A percentile compares a stretch with the other conserved stretches of the same genome.
Evolutionary conservation across 306 rosid species (phyloP).

Genomic region (Ochetophila trinervis): DNA sequence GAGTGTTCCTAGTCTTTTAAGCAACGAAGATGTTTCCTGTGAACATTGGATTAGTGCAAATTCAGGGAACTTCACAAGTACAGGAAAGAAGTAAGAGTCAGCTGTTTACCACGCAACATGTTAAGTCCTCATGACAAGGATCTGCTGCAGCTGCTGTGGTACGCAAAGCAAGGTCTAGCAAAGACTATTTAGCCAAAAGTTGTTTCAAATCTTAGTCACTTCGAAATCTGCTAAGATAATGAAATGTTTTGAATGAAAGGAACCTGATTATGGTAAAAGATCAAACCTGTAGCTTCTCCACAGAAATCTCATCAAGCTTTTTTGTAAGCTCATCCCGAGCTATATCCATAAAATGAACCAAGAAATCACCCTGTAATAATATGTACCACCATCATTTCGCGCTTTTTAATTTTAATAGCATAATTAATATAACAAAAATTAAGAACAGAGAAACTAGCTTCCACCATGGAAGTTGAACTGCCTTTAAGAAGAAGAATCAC

Average conservation of each 20-base stretch:
- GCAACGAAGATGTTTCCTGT: constrained; percentile 85
- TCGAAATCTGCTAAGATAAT: constrained; percentile 5
- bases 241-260: constrained; percentile 3
- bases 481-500: neutral
- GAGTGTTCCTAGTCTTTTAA: constrained; percentile 65
- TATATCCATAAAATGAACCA: constrained; percentile 98
- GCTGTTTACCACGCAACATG: constrained; percentile 84
- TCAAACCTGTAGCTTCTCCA: constrained; percentile 92
- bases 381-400: neutral
- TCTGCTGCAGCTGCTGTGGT: constrained; percentile 94
- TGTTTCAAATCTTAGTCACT: neutral
- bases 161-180: constrained; percentile 95
- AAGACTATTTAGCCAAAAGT: constrained; percentile 52
- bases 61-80: constrained; percentile 1
- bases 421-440: constrained; percentile 15
- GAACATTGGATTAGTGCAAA: constrained; percentile 16
- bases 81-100: constrained; percentile 20
- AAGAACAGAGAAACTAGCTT: constrained; percentile 14
- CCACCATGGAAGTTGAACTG: neutral
- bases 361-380: constrained; percentile 89
- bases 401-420: constrained; percentile 5
- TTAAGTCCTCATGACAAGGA: constrained; percentile 91
- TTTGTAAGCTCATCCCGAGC: constrained; percentile 84
- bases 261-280: constrained; percentile 18
- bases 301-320: constrained; percentile 93